Evolutionary conservation across 192 early-diverging fungal genomes (phyloP).

Genomic region (Rhizoclosmatium sp.): DNA sequence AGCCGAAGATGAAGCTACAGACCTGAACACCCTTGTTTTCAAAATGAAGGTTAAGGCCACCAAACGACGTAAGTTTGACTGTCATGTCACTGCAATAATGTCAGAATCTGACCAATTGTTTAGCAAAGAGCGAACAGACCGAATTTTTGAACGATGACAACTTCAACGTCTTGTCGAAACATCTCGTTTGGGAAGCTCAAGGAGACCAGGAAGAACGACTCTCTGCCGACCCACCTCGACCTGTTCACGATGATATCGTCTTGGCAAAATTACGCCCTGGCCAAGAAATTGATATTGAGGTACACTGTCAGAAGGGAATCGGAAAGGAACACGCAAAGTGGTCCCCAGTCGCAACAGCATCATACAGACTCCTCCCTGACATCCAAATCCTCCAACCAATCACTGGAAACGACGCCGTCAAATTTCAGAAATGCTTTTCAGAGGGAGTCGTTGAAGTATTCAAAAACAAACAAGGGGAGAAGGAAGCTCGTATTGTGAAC

Average conservation of each 20-base stretch:
- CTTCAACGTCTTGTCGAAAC: slow-evolving; percentile 70
- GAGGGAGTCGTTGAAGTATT: slow-evolving; percentile 84
- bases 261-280: slow-evolving; percentile 93
- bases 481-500: slow-evolving; percentile 83
- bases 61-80: background rate
- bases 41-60: slow-evolving; percentile 78
- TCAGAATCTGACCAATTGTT: background rate
- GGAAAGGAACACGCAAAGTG: slow-evolving; percentile 98
- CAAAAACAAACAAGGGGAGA: slow-evolving; percentile 67
- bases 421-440: slow-evolving; percentile 88
- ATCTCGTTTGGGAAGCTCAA: slow-evolving; percentile 89
- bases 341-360: slow-evolving; percentile 94
- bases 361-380: slow-evolving; percentile 92
- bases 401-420: slow-evolving; percentile 78
- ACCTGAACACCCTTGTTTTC: slow-evolving; percentile 94
- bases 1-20: slow-evolving; percentile 82
- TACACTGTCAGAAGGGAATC: slow-evolving; percentile 91
- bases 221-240: slow-evolving; percentile 69
- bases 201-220: slow-evolving; percentile 85
- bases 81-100: background rate
- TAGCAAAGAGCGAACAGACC: slow-evolving; percentile 9
- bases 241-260: slow-evolving; percentile 92
- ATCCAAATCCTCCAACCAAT: slow-evolving; percentile 88
- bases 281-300: slow-evolving; percentile 82
- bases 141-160: slow-evolving; percentile 14